Base-by-base conservation (phyloP, 129 eudicot genomes). In the Tagetes patula region DNA sequence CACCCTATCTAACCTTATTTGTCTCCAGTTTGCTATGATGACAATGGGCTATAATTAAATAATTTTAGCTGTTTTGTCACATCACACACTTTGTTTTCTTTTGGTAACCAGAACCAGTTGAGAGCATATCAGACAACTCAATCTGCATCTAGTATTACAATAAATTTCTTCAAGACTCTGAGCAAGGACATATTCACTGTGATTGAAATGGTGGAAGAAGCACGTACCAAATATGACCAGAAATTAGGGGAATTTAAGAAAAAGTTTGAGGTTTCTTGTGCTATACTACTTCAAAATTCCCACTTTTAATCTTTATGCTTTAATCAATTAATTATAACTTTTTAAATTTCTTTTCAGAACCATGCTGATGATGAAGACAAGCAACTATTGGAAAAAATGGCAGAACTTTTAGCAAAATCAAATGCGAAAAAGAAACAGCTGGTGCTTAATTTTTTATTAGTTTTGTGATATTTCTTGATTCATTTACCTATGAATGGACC, bases 371-470 rank as follows among this genome's bases (percentile, higher is more conserved):
- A 38, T 58, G 92, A 89, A 89, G 88, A 86, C 68, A 84, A 33
- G 49, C 78, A 80, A 70, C 72, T 87, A 9, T 14, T 89, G n/a
- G 78, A 81, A 13, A 87, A 84, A 79, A 79, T 89, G 65, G 84
- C 88, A 55, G 90, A 89, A 70, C 80, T 89, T 68, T 77, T 89
- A 48, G 82, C 92, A 61, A 84, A 54, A 84, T 86, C 92, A 71
- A 84, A 71, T 78, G 81, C 85, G 10, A 84, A 85, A 75, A 89
- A 83, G 81, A 84, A 89, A 59, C 87, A 86, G 55, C 45, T 88
- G 84, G 96, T 88, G 65, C 12, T 33, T 52, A 64, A 62, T 20
- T 14, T 31, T 31, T 46, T 46, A 36, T 62, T 34, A 9, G 50
- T 71, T 40, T 3, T 70, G 20, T 70, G 0, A 11, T 14, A 3